Conservation (phyloP, 306 rosid species). For the Quercus bicolor region DNA sequence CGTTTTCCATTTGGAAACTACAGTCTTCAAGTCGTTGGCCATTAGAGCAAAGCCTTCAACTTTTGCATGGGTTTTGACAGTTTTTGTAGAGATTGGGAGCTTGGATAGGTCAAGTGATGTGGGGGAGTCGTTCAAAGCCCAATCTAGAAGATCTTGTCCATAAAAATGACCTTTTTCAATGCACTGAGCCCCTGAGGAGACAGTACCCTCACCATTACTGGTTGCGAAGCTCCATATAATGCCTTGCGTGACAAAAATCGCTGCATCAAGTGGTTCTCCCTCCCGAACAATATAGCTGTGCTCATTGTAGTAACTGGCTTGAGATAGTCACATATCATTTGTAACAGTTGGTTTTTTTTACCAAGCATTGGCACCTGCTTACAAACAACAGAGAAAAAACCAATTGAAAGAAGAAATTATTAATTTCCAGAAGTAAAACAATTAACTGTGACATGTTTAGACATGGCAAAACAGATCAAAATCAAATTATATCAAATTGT, state of each 20-base stretch:
- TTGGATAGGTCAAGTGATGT: slow-evolving; percentile 22
- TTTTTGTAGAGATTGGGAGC: slow-evolving; percentile 15
- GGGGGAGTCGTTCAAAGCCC: slow-evolving; percentile 1
- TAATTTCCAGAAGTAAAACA: no score
- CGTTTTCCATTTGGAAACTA: no score
- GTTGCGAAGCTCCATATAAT: slow-evolving; percentile 27
- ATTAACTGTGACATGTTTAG: no score
- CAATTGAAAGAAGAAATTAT: no score
- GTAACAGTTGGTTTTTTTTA: background rate
- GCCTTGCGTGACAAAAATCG: slow-evolving; percentile 51
- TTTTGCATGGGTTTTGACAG: no score
- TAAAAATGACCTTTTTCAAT: slow-evolving; percentile 67
- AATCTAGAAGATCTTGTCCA: slow-evolving; percentile 77
- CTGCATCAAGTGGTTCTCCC: slow-evolving; percentile 50
- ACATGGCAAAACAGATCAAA: no score
- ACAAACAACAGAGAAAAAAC: no score
- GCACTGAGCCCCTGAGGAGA: background rate
- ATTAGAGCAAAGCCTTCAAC: no score
- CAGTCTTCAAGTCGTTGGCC: no score
- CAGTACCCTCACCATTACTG: background rate
- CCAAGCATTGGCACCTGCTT: no score
- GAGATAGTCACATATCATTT: slow-evolving; percentile 35
- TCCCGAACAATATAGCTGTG: slow-evolving; percentile 29
- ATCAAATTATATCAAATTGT: no score
- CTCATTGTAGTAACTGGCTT: slow-evolving; percentile 42